Evolutionary conservation across 2,329 filamentous ascomycete species (phyloP).

Genomic region (Ophiocordyceps robertsii): DNA sequence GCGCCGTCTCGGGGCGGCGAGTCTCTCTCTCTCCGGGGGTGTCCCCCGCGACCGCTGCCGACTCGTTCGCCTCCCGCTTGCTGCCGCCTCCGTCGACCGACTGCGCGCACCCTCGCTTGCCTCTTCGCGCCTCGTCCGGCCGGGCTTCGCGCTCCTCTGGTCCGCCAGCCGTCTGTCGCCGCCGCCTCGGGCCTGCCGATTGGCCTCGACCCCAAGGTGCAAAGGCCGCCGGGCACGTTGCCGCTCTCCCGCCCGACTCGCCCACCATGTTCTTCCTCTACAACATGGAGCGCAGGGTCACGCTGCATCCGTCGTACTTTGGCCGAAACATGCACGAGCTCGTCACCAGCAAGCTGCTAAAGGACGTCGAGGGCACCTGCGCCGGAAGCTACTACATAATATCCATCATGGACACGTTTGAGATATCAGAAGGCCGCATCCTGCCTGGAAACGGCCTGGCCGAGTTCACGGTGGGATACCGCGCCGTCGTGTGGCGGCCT

Average conservation of each 20-base stretch:
- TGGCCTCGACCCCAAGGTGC: no score
- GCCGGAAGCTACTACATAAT: constrained; percentile 96
- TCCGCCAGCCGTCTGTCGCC: no score
- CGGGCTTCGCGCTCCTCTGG: background rate
- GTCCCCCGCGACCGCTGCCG: background rate
- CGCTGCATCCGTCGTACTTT: constrained; percentile 94
- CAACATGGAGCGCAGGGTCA: constrained; percentile 88
- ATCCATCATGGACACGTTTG: constrained; percentile 91
- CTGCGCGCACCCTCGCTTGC: background rate
- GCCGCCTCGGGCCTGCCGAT: no score
- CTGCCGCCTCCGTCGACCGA: background rate
- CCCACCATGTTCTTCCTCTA: constrained; percentile 90
- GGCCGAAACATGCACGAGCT: constrained; percentile 86
- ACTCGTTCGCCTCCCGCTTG: background rate
- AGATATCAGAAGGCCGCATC: constrained; percentile 87
- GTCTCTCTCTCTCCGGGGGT: background rate
- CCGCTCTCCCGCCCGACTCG: no score
- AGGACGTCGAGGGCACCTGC: constrained; percentile 90
- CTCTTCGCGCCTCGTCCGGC: background rate
- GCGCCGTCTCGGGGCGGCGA: background rate
- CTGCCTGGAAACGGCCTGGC: constrained; percentile 83
- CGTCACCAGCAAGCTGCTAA: constrained; percentile 76
- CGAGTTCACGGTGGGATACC: constrained; percentile 89
- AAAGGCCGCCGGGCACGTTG: no score
- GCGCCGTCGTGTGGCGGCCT: constrained; percentile 92